Conservation (phyloP, 2,329 filamentous ascomycete genomes). For the Fusarium pseudograminearum region DNA sequence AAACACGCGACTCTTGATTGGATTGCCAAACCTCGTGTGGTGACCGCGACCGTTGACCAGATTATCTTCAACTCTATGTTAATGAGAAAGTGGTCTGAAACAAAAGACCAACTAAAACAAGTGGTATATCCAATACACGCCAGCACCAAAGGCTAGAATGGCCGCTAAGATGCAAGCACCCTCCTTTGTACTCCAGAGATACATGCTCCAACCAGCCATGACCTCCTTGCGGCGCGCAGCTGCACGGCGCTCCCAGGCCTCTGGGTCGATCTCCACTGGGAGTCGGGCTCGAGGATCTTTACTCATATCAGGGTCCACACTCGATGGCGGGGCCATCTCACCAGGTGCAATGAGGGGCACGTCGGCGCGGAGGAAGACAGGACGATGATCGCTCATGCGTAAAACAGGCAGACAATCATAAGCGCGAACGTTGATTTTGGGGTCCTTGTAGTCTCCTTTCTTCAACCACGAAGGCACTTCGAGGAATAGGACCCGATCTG, state of each 20-base stretch:
- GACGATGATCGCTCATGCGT: constrained; percentile 86
- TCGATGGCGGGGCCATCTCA: constrained; percentile 54
- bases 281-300: constrained; percentile 59
- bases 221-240: constrained; percentile 61
- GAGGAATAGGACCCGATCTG: constrained; percentile 87
- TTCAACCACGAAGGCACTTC: constrained; percentile 67
- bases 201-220: constrained; percentile 66
- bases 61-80: background rate
- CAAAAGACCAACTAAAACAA: background rate
- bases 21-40: background rate
- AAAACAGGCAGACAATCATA: constrained; percentile 85
- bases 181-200: constrained; percentile 66
- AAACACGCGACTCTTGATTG: background rate
- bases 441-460: constrained; percentile 36
- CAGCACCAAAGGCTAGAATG: constrained; percentile 56
- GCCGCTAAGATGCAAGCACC: constrained; percentile 61
- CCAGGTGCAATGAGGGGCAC: constrained; percentile 69
- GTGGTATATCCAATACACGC: constrained; percentile 59
- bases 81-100: background rate
- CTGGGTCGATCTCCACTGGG: constrained; percentile 65
- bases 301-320: constrained; percentile 38
- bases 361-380: constrained; percentile 78
- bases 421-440: constrained; percentile 64
- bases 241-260: constrained; percentile 65
- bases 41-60: background rate